Evolutionary conservation across 768 basidiomycete genomes (phyloP).

Genomic region (Tulasnella sp.): DNA sequence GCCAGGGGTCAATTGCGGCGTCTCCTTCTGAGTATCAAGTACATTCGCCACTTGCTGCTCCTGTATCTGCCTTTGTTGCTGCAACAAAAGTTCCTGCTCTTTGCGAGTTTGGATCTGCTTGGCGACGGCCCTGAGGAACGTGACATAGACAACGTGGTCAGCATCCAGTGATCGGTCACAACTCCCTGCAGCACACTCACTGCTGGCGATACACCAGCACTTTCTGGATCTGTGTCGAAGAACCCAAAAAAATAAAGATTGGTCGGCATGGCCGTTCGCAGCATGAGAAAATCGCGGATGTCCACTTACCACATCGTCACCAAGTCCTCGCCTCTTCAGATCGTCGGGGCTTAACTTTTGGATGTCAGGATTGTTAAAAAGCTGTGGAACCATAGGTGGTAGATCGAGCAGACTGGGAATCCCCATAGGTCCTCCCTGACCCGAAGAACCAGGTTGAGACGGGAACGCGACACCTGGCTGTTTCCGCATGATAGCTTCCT

Average conservation of each 20-base stretch:
- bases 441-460: background rate
- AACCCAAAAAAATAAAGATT: background rate
- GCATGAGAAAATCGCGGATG: background rate
- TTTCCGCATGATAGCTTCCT: slow-evolving; percentile 1
- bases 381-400: background rate
- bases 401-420: background rate
- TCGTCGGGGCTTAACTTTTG: background rate
- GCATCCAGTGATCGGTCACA: background rate
- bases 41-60: background rate
- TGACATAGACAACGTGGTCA: background rate
- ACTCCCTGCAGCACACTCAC: background rate
- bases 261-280: background rate
- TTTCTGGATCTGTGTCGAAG: slow-evolving; percentile 7
- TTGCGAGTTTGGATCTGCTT: background rate
- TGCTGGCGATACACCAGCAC: background rate
- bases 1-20: background rate
- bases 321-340: background rate
- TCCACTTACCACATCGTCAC: background rate
- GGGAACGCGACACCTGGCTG: background rate
- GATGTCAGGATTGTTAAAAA: background rate
- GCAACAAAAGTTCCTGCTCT: slow-evolving; percentile 1
- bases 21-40: background rate
- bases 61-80: slow-evolving; percentile 2
- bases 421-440: background rate
- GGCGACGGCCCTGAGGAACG: background rate